A percentile compares a stretch with the other conserved stretches of the same genome.
Conservation (phyloP, 495 filamentous ascomycete genomes). For the Tuber borchii region DNA sequence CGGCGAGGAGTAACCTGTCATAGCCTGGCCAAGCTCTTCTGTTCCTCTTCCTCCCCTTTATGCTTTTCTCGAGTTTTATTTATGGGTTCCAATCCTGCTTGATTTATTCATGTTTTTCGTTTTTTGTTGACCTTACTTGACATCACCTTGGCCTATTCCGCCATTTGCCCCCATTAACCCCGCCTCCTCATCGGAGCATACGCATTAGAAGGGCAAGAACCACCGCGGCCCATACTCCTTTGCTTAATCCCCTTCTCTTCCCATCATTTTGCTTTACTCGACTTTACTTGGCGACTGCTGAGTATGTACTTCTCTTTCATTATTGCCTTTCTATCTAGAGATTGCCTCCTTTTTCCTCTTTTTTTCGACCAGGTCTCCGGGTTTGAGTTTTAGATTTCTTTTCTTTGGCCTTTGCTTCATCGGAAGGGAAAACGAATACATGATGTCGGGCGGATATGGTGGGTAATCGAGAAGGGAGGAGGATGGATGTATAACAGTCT, state of each 20-base stretch:
- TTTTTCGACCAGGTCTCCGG: not conserved
- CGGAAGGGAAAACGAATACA: not conserved
- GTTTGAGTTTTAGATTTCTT: slow-evolving; percentile 6
- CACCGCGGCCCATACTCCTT: not conserved
- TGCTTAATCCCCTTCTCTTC: not conserved
- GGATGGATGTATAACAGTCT: not conserved
- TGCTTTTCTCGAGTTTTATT: not conserved
- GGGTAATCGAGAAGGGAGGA: not conserved
- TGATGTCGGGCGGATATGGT: not conserved
- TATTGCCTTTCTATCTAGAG: not conserved
- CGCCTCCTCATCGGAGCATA: not conserved
- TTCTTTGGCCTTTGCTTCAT: not conserved
- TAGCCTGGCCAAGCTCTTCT: not conserved
- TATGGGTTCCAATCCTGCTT: not conserved
- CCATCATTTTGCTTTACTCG: not conserved
- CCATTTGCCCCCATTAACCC: not conserved
- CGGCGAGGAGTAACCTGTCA: not conserved
- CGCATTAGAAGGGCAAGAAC: not conserved
- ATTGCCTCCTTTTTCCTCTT: not conserved
- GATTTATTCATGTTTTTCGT: not conserved
- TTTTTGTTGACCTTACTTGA: not conserved
- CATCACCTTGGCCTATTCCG: not conserved
- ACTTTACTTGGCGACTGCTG: not conserved
- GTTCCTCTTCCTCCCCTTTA: not conserved
- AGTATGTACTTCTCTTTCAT: not conserved